Evolutionary conservation across 2,329 filamentous ascomycete genomes (phyloP).

Genomic region (Cordyceps javanica): DNA sequence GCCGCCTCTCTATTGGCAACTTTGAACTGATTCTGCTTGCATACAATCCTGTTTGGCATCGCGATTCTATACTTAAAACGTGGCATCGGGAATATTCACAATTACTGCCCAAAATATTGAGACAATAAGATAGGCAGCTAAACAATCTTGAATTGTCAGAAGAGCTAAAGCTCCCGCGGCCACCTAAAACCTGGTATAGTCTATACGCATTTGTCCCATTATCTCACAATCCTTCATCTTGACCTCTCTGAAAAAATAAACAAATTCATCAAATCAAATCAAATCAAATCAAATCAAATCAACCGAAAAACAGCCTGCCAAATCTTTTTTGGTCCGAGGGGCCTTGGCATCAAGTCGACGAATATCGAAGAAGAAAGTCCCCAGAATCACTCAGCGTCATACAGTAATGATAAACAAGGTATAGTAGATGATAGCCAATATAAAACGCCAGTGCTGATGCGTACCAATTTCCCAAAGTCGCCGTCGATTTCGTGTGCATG

Average conservation of each 20-base stretch:
- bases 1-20: not conserved
- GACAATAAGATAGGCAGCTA: not conserved
- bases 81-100: not conserved
- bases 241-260: not conserved
- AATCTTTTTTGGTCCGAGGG: too few species aligned
- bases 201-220: constrained; percentile 1
- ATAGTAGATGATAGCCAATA: not conserved
- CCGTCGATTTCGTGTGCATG: not conserved
- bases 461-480: constrained; percentile 1
- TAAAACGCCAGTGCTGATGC: constrained; percentile 10
- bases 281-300: not conserved
- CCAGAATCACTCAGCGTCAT: not conserved
- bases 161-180: not conserved
- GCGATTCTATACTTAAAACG: not conserved
- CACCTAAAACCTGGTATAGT: not conserved
- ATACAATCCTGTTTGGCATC: too few species aligned
- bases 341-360: not conserved
- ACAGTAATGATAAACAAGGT: not conserved
- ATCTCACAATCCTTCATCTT: not conserved
- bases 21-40: not conserved
- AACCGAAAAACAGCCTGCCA: too few species aligned
- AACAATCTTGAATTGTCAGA: not conserved
- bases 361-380: not conserved
- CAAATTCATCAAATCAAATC: not conserved
- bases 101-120: not conserved